Conservation (phyloP, 768 basidiomycete genomes). For the Leccinum broughii region DNA sequence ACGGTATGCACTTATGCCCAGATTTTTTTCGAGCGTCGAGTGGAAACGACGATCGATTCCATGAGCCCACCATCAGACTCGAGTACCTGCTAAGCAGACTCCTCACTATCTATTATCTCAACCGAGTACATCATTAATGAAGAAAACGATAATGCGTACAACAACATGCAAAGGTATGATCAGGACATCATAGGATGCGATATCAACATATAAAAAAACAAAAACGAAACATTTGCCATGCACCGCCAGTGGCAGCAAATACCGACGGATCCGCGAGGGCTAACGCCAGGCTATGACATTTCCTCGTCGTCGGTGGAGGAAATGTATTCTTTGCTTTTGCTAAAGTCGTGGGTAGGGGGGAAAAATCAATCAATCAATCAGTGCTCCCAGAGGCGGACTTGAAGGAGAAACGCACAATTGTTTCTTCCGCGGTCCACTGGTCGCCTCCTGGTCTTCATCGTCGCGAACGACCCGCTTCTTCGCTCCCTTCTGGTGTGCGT, state of each 20-base stretch:
- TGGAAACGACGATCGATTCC: too few species aligned
- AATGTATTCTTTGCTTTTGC: slow-evolving; percentile 88
- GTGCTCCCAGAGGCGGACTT: background rate
- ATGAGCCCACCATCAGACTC: too few species aligned
- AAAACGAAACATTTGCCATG: background rate
- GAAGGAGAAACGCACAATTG: slow-evolving; percentile 56
- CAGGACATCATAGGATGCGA: background rate
- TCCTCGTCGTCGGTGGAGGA: slow-evolving; percentile 84
- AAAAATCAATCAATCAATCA: background rate
- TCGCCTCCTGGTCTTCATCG: slow-evolving; percentile 74
- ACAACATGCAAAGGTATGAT: background rate
- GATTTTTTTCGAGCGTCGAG: too few species aligned
- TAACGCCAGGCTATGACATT: slow-evolving; percentile 37
- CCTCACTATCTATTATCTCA: too few species aligned
- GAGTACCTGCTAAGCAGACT: too few species aligned
- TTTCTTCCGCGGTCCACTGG: slow-evolving; percentile 68
- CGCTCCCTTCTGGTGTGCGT: slow-evolving; percentile 37
- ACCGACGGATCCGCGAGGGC: background rate
- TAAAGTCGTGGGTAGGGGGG: slow-evolving; percentile 31
- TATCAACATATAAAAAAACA: background rate
- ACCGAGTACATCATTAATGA: background rate
- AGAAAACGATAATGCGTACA: background rate
- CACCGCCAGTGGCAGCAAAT: background rate
- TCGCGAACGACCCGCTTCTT: slow-evolving; percentile 82
- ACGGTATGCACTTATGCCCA: slow-evolving; percentile 19